Percentiles rank a stretch among this genome's conserved stretches.
Evolutionary conservation across 108 stramenopile species (phyloP).

Genomic region (Skeletonema costatum): DNA sequence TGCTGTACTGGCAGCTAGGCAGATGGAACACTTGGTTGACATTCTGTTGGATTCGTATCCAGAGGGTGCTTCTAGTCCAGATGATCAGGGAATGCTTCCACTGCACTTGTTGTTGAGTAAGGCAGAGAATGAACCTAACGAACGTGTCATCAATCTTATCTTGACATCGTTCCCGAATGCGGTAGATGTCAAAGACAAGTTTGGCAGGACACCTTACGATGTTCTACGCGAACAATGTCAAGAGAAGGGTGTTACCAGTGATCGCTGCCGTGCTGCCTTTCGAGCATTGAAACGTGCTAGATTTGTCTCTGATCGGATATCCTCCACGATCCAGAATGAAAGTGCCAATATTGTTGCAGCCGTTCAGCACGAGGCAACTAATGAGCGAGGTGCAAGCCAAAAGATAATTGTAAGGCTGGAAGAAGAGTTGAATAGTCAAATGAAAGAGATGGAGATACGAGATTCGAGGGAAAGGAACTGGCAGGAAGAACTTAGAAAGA

Average conservation of each 20-base stretch:
- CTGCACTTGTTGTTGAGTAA: constrained; percentile 44
- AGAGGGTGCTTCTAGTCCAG: constrained; percentile 50
- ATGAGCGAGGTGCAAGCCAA: constrained; percentile 56
- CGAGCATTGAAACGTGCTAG: constrained; percentile 50
- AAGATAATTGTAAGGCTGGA: constrained; percentile 55
- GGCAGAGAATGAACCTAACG: constrained; percentile 49
- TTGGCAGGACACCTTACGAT: constrained; percentile 50
- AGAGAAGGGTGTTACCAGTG: constrained; percentile 38
- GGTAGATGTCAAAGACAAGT: constrained; percentile 48
- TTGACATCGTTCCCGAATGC: constrained; percentile 46
- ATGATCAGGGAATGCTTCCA: constrained; percentile 56
- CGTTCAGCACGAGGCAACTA: constrained; percentile 45
- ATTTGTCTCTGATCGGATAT: constrained; percentile 40
- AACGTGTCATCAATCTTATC: constrained; percentile 46
- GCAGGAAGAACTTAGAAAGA: constrained; percentile 20
- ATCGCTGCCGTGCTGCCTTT: constrained; percentile 47
- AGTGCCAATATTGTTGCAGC: constrained; percentile 48
- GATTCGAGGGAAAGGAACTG: constrained; percentile 8
- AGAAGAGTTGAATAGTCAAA: constrained; percentile 41
- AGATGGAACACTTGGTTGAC: constrained; percentile 49
- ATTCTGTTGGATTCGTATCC: constrained; percentile 48
- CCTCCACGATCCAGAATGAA: constrained; percentile 47
- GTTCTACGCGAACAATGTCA: constrained; percentile 45
- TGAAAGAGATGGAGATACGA: constrained; percentile 41
- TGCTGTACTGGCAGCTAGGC: constrained; percentile 30